Evolutionary conservation across 2,329 filamentous ascomycete species (phyloP).

Genomic region (Trichoderma oligosporum): DNA sequence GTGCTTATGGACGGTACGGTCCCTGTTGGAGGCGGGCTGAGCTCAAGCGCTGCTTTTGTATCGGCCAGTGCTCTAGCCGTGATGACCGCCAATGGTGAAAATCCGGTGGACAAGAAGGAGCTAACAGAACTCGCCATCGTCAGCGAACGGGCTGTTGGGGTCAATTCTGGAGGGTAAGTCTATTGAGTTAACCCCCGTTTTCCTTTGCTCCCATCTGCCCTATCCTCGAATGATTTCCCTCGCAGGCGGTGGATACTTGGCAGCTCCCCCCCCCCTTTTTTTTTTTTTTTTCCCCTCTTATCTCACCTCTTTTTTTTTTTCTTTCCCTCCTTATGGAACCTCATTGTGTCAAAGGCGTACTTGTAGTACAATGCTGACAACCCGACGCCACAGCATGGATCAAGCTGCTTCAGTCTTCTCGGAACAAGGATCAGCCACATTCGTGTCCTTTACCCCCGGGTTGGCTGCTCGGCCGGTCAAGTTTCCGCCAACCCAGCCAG

Average conservation of each 20-base stretch:
- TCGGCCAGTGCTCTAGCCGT: conserved; percentile 86
- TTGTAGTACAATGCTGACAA: conserved; percentile 9
- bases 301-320: background rate
- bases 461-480: conserved; percentile 73
- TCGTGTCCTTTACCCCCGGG: conserved; percentile 81
- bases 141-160: conserved; percentile 87
- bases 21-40: conserved; percentile 85
- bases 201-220: background rate
- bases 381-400: conserved; percentile 69
- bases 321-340: background rate
- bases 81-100: conserved; percentile 77
- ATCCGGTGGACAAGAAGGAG: conserved; percentile 80
- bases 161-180: conserved; percentile 84
- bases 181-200: background rate
- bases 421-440: conserved; percentile 76
- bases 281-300: background rate
- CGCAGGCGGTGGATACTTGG: conserved; percentile 14
- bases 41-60: conserved; percentile 90
- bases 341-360: background rate
- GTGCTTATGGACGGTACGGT: conserved; percentile 89
- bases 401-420: conserved; percentile 95
- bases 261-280: background rate
- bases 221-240: conserved; percentile 11
- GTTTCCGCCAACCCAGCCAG: conserved; percentile 76
- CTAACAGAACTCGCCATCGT: conserved; percentile 91